A percentile compares a stretch with the other conserved stretches of the same genome.
Evolutionary conservation across 352 stramenopile genomes (phyloP).

Genomic region (Pseudoperonospora humuli): DNA sequence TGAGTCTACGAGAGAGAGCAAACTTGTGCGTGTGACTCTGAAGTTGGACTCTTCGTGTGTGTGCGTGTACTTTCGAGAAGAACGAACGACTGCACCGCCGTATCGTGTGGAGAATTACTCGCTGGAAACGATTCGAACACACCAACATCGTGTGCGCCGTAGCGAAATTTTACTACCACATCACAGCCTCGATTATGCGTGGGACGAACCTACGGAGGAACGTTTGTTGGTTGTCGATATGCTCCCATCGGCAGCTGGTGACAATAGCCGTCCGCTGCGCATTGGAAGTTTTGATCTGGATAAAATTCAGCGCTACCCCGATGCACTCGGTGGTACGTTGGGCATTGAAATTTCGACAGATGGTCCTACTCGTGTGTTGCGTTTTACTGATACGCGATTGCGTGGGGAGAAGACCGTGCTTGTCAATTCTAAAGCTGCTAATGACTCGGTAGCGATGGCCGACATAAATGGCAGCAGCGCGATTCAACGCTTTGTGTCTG

Average conservation of each 20-base stretch:
- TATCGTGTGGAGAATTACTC: conserved; percentile 88
- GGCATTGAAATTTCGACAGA: conserved; percentile 80
- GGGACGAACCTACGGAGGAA: conserved; percentile 81
- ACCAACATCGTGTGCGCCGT: conserved; percentile 71
- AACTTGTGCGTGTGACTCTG: conserved; percentile 67
- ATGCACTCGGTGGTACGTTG: conserved; percentile 62
- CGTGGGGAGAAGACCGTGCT: conserved; percentile 32
- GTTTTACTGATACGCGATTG: conserved; percentile 77
- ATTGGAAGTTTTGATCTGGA: conserved; percentile 80
- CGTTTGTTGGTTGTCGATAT: conserved; percentile 80
- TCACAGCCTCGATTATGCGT: conserved; percentile 82
- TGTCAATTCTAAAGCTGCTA: conserved; percentile 16
- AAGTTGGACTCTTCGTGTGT: conserved; percentile 71
- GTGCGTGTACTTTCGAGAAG: conserved; percentile 77
- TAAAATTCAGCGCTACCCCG: conserved; percentile 71
- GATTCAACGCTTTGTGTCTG: conserved; percentile 36
- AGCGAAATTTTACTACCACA: conserved; percentile 83
- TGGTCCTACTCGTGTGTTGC: conserved; percentile 80
- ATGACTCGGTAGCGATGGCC: conserved; percentile 21
- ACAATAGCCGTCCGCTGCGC: conserved; percentile 78
- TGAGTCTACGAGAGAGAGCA: conserved; percentile 70
- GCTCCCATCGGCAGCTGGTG: conserved; percentile 77
- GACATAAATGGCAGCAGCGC: conserved; percentile 17
- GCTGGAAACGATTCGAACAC: conserved; percentile 78
- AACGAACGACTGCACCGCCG: conserved; percentile 64